Evolutionary conservation across 345 rosid genomes (phyloP).

Genomic region (Euphorbia lathyris): DNA sequence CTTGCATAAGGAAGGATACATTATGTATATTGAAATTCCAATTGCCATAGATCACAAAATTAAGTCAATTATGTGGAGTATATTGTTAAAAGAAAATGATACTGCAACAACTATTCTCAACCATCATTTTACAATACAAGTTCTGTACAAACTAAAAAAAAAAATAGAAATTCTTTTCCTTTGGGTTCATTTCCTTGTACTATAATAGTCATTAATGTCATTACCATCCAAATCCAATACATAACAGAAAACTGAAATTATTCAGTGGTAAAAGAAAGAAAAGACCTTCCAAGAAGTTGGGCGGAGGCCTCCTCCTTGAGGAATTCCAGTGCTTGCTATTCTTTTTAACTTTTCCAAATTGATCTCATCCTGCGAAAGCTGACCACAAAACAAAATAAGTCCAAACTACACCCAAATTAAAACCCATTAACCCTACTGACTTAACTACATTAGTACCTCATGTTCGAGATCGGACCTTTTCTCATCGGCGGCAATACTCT

Average conservation of each 20-base stretch:
- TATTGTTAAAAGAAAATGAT: not conserved
- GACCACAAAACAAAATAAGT: constrained; percentile 9
- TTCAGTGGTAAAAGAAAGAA: not conserved
- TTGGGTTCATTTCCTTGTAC: no score
- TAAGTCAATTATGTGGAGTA: no score
- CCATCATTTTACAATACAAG: not conserved
- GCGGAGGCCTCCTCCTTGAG: constrained; percentile 55
- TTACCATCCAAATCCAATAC: no score
- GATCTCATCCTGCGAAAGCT: constrained; percentile 58
- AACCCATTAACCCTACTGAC: not conserved
- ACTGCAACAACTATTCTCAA: not conserved
- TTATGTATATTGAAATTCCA: not conserved
- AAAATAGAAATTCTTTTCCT: no score
- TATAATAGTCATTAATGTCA: no score
- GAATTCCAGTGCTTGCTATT: constrained; percentile 51
- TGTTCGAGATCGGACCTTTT: constrained; percentile 59
- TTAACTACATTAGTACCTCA: constrained; percentile 40
- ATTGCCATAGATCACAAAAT: not conserved
- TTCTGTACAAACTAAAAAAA: not conserved
- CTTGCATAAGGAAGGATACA: no score
- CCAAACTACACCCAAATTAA: not conserved
- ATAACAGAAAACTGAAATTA: no score
- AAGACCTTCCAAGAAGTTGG: constrained; percentile 70
- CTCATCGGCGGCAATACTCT: constrained; percentile 50
- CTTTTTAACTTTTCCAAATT: constrained; percentile 59